A percentile compares a stretch with the other conserved stretches of the same genome.
phyloP scores from a whole-genome alignment of 257 asterid genomes.

The Apocynum venetum region DNA sequence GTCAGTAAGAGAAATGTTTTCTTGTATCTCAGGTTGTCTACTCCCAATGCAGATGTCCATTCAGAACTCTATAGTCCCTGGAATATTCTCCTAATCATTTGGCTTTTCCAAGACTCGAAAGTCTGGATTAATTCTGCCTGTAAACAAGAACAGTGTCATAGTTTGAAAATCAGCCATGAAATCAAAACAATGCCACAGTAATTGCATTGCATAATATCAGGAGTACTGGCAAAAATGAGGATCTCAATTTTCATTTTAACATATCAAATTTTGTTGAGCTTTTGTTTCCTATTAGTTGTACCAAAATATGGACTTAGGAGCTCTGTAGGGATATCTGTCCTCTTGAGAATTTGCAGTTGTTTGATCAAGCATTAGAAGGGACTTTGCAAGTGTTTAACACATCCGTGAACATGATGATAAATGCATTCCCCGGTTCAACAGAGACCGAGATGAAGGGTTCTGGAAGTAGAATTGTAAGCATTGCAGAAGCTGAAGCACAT shows the following conservation, averaged over 20 bases:
- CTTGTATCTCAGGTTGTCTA: no score
- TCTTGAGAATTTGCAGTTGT: conserved; percentile 61
- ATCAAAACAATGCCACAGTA: no score
- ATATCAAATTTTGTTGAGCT: background rate
- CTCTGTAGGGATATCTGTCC: conserved; percentile 87
- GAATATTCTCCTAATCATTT: no score
- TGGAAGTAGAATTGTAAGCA: conserved; percentile 58
- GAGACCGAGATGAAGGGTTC: conserved; percentile 75
- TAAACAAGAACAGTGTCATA: no score
- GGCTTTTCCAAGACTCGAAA: no score
- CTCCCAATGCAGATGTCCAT: no score
- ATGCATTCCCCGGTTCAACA: conserved; percentile 68
- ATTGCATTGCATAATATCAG: background rate
- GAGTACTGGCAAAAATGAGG: background rate
- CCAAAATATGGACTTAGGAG: conserved; percentile 35
- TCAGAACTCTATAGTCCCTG: no score
- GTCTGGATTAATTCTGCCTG: no score
- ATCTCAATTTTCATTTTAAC: background rate
- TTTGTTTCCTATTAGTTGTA: conserved; percentile 1
- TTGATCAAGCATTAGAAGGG: conserved; percentile 73
- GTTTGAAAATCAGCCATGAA: no score
- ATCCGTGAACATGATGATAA: conserved; percentile 56
- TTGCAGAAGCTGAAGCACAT: conserved; percentile 65
- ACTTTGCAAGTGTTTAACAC: conserved; percentile 59
- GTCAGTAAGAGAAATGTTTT: no score